Percentiles rank a stretch among this genome's conserved stretches.
Evolutionary conservation across 2,329 filamentous ascomycete species (phyloP).

Genomic region (Colletotrichum sp.): DNA sequence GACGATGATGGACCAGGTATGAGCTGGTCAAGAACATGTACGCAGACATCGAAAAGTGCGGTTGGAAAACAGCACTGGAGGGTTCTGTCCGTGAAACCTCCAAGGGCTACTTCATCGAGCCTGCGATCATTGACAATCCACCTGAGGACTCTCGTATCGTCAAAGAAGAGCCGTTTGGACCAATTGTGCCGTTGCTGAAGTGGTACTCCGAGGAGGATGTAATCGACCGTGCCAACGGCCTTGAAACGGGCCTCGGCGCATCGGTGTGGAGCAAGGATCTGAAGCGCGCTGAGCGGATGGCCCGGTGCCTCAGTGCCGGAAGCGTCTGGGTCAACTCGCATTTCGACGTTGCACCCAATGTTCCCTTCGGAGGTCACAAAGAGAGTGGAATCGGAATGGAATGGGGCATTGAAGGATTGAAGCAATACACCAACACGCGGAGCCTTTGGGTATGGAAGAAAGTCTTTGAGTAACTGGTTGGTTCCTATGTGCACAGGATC

Average conservation of each 20-base stretch:
- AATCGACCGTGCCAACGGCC: constrained; percentile 58
- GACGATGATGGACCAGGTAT: constrained; percentile 19
- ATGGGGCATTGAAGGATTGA: constrained; percentile 43
- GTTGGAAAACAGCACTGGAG: neutral
- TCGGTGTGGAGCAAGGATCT: constrained; percentile 63
- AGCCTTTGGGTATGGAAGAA: constrained; percentile 30
- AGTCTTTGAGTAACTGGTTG: constrained; percentile 18
- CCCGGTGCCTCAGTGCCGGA: constrained; percentile 59
- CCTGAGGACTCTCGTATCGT: constrained; percentile 61
- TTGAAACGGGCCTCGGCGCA: constrained; percentile 57
- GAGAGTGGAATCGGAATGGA: constrained; percentile 56
- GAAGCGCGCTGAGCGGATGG: constrained; percentile 55
- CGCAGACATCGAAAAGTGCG: constrained; percentile 45
- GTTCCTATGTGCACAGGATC: accelerated
- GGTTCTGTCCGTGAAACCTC: neutral
- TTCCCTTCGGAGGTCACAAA: constrained; percentile 57
- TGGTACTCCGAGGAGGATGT: constrained; percentile 68
- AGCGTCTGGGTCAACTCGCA: constrained; percentile 65
- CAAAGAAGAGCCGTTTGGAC: constrained; percentile 56
- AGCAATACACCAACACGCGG: constrained; percentile 34
- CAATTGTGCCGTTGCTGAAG: constrained; percentile 66
- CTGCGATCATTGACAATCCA: constrained; percentile 65
- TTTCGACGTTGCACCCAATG: constrained; percentile 39
- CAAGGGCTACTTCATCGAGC: constrained; percentile 60
- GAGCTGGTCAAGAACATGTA: constrained; percentile 58